Base-by-base conservation (phyloP, 169 alveolate species). In the Babesia bovis region DNA sequence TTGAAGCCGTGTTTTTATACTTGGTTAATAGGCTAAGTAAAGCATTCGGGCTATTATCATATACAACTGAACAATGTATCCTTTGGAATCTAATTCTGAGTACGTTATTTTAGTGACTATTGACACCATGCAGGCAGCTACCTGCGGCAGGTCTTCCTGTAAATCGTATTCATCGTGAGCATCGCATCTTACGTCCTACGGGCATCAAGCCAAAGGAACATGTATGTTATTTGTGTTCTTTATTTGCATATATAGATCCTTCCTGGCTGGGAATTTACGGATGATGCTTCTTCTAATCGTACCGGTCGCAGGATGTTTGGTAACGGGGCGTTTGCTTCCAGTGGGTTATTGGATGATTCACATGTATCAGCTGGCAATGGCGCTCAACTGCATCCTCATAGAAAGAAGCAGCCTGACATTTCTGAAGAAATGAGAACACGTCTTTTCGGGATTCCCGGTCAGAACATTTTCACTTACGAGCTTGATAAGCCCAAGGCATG, bases 361-460 rank as follows among this genome's bases (percentile, higher is more conserved):
- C 72, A 38, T 5, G 42, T 28, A 32, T 4, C 51, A 5, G 66
- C 33, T 12, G 66, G 66, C 7, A 10, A 33, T 30, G 50, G 41
- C 13, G 26, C 56, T 3, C 51, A 4, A n/a, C 55, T 36, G n/a
- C 55, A 35, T 3, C 17, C 7, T n/a, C 72, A 63, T 3, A 23
- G 75, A 41, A 76, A 76, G 45, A 76, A 58, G 55, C 70, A 44
- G 35, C 85, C 85, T 23, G 72, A 60, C 50, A 49, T 76, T 6
- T 70, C 85, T 12, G 73, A 56, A 33, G 63, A 53, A n/a, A 33
- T 67, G 5, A 33, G 36, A 15, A 57, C 40, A 23, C 69, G 81
- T 6, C 55, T 76, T 3, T 76, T 66, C 36, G 85, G 85, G n/a
- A 28, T 66, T n/a, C 85, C 85, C 9, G 85, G 85, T 40, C 50